Percentiles rank a stretch among this genome's conserved stretches.
Evolutionary conservation across 176 grass and related monocot species (phyloP).

Genomic region (Puccinellia tenuiflora): DNA sequence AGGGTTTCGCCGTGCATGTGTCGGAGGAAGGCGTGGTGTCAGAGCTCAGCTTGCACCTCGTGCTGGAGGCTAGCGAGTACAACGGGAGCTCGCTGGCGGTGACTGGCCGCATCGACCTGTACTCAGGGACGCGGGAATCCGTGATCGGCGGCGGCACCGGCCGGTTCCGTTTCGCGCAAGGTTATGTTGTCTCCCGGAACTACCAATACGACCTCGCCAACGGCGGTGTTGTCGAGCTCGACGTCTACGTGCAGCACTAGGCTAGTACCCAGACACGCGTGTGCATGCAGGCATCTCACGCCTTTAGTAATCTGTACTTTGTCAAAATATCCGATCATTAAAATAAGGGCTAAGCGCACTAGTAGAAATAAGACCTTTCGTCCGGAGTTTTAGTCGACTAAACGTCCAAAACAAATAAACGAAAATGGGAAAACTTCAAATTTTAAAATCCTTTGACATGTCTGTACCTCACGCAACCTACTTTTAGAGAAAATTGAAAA

Average conservation of each 20-base stretch:
- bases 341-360: too few species aligned
- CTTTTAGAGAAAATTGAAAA: too few species aligned
- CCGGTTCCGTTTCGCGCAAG: conserved; percentile 26
- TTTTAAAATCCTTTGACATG: too few species aligned
- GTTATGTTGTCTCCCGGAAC: conserved; percentile 36
- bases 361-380: too few species aligned
- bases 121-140: conserved; percentile 19
- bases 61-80: conserved; percentile 38
- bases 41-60: conserved; percentile 32
- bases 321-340: too few species aligned
- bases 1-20: conserved; percentile 26
- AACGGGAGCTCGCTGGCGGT: conserved; percentile 32
- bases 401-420: too few species aligned
- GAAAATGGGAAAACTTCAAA: too few species aligned
- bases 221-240: conserved; percentile 48
- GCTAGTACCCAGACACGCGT: background rate
- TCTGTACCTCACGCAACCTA: too few species aligned
- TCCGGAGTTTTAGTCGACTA: too few species aligned
- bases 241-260: conserved; percentile 31
- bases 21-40: conserved; percentile 33
- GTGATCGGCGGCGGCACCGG: conserved; percentile 50
- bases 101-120: conserved; percentile 38
- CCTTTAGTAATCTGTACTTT: too few species aligned
- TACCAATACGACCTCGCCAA: conserved; percentile 36
- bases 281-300: background rate